A percentile compares a stretch with the other conserved stretches of the same genome.
Evolutionary conservation across 176 grass and related monocot genomes (phyloP).

Genomic region (Poa pratensis): DNA sequence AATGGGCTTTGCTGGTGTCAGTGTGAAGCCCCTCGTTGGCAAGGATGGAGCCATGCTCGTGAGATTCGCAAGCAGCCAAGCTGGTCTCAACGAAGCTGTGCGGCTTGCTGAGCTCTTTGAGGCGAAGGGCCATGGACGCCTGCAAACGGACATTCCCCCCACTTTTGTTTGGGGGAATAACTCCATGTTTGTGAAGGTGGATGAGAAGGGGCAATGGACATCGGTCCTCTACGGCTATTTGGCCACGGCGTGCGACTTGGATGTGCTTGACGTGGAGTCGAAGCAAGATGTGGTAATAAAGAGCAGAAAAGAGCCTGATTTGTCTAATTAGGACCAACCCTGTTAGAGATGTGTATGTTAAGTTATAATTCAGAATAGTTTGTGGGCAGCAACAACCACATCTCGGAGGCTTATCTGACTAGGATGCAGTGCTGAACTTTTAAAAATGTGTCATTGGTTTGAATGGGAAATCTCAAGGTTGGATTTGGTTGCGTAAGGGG

Average conservation of each 20-base stretch:
- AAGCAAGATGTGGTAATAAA: slow-evolving; percentile 65
- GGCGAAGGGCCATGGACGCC: slow-evolving; percentile 55
- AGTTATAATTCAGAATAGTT: neutral
- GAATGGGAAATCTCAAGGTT: neutral
- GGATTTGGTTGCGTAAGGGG: neutral
- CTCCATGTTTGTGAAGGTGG: slow-evolving; percentile 65
- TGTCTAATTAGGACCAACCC: slow-evolving; percentile 45
- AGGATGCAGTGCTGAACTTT: neutral
- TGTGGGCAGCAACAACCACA: neutral
- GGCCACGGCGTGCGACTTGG: slow-evolving; percentile 76
- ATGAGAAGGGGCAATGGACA: slow-evolving; percentile 61
- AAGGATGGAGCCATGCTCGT: slow-evolving; percentile 75
- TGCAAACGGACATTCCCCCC: slow-evolving; percentile 31
- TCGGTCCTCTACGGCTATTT: slow-evolving; percentile 82
- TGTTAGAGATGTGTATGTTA: slow-evolving; percentile 39
- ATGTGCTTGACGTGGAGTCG: slow-evolving; percentile 61
- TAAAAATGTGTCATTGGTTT: neutral
- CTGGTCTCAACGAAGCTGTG: slow-evolving; percentile 73
- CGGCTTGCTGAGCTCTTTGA: slow-evolving; percentile 67
- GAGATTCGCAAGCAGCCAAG: slow-evolving; percentile 64
- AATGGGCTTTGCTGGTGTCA: slow-evolving; percentile 64
- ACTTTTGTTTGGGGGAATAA: slow-evolving; percentile 44
- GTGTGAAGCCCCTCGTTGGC: slow-evolving; percentile 60
- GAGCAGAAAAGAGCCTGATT: slow-evolving; percentile 82
- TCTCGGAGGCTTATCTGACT: neutral